Percentiles rank a stretch among this genome's conserved stretches.
These are phyloP conservation scores for Neurospora sp. DNA, from an alignment of 495 filamentous ascomycete species.

Conservation along the genomic window DNA sequence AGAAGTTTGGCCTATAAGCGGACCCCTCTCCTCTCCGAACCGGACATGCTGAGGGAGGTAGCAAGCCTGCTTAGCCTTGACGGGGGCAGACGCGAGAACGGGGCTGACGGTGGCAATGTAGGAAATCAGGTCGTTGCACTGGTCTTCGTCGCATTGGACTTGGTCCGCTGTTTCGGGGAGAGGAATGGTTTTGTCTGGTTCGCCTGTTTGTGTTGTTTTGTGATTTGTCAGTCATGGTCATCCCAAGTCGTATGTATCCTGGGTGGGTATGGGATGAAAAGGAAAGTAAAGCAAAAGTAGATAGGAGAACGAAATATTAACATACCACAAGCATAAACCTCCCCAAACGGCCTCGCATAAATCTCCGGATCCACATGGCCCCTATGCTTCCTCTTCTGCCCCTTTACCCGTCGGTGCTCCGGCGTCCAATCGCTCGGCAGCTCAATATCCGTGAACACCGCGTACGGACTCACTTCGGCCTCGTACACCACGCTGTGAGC, in stretches of 20 bases:
- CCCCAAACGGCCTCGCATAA: constrained; percentile 78
- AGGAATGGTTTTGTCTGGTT: constrained; percentile 67
- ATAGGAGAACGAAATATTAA: no score
- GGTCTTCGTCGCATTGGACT: constrained; percentile 62
- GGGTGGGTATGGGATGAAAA: not conserved
- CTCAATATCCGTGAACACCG: constrained; percentile 82
- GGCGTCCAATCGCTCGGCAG: constrained; percentile 52
- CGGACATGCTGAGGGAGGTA: constrained; percentile 71
- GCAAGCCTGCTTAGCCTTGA: constrained; percentile 81
- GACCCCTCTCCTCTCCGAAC: constrained; percentile 49
- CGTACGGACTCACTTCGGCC: constrained; percentile 71
- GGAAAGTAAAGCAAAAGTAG: no score
- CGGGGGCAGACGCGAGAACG: constrained; percentile 61
- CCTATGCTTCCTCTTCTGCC: constrained; percentile 43
- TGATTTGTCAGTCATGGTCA: not conserved
- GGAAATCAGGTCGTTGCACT: constrained; percentile 82
- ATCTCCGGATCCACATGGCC: constrained; percentile 78
- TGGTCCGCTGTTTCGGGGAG: constrained; percentile 67
- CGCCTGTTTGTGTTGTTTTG: constrained; percentile 38
- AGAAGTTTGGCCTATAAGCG: constrained; percentile 67
- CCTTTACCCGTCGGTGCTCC: constrained; percentile 27
- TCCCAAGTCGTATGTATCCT: not conserved
- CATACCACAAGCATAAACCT: constrained; percentile 77
- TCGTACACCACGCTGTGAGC: constrained; percentile 88
- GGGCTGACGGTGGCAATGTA: constrained; percentile 72